phyloP scores from a whole-genome alignment of 2,329 filamentous ascomycete genomes.

The Amesomyces nigricolor region DNA sequence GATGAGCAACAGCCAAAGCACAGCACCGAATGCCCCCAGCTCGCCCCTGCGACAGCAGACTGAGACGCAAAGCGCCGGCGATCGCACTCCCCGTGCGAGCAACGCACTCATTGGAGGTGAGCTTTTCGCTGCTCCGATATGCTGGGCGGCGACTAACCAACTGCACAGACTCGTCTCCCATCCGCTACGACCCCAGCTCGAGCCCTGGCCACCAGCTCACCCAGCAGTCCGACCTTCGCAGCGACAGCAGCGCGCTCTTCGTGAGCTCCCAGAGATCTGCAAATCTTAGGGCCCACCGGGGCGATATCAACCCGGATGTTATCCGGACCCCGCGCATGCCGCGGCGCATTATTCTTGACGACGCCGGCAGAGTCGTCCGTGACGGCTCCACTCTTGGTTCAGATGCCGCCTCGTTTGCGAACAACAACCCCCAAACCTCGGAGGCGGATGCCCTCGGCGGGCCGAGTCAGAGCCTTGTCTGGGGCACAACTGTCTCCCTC shows the following conservation, averaged over 20 bases:
- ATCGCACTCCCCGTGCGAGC: constrained; percentile 66
- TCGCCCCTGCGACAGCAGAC: constrained; percentile 56
- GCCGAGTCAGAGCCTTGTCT: constrained; percentile 75
- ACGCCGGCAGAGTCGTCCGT: constrained; percentile 51
- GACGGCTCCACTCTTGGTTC: constrained; percentile 48
- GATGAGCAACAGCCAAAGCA: constrained; percentile 53
- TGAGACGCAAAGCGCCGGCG: constrained; percentile 53
- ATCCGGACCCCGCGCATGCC: constrained; percentile 47
- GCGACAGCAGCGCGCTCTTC: constrained; percentile 83
- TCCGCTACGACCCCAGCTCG: constrained; percentile 85
- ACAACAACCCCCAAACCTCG: constrained; percentile 74
- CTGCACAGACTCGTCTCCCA: constrained; percentile 76
- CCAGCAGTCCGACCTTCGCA: constrained; percentile 66
- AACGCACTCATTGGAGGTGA: constrained; percentile 57
- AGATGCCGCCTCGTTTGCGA: constrained; percentile 56
- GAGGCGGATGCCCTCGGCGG: constrained; percentile 87
- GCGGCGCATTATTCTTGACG: constrained; percentile 55
- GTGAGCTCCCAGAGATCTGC: constrained; percentile 58
- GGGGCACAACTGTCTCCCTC: constrained; percentile 96
- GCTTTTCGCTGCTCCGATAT: constrained; percentile 17
- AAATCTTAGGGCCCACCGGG: constrained; percentile 59
- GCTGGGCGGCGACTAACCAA: not conserved
- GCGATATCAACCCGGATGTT: constrained; percentile 81
- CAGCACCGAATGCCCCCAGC: constrained; percentile 42
- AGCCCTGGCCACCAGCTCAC: constrained; percentile 62